Conservation (phyloP, 2,329 filamentous ascomycete species). For the Fonsecaea monophora region DNA sequence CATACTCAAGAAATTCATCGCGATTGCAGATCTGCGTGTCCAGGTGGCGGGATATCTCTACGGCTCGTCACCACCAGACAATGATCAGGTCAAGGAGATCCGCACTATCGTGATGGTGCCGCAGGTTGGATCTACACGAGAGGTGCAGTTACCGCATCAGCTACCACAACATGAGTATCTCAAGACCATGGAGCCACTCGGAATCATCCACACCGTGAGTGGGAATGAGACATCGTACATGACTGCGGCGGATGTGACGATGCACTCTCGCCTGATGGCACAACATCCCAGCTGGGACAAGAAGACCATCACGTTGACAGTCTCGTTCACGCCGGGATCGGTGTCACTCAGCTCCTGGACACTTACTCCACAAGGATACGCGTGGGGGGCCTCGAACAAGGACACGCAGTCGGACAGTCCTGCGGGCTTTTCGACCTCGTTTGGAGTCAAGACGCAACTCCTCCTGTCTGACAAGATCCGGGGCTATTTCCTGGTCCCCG, state of each 20-base stretch:
- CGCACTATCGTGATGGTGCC: constrained; percentile 97
- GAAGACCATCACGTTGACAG: constrained; percentile 92
- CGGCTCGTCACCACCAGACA: constrained; percentile 88
- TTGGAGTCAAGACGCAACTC: constrained; percentile 95
- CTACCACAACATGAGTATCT: constrained; percentile 93
- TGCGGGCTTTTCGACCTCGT: constrained; percentile 86
- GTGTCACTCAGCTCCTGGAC: constrained; percentile 95
- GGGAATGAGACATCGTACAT: constrained; percentile 97
- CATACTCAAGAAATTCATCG: constrained; percentile 96
- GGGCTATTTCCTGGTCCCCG: constrained; percentile 95
- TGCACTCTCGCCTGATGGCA: constrained; percentile 89
- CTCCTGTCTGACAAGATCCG: constrained; percentile 90
- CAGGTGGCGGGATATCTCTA: constrained; percentile 97
- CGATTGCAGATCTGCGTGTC: constrained; percentile 91
- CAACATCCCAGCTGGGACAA: constrained; percentile 81
- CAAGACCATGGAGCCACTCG: constrained; percentile 83
- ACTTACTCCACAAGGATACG: constrained; percentile 88
- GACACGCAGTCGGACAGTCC: constrained; percentile 92
- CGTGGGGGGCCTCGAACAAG: constrained; percentile 96
- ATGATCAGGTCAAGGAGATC: constrained; percentile 96
- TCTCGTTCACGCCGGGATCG: constrained; percentile 94
- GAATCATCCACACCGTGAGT: constrained; percentile 92
- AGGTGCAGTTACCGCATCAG: constrained; percentile 87
- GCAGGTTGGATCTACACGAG: constrained; percentile 90
- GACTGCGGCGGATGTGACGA: constrained; percentile 92